A percentile compares a stretch with the other conserved stretches of the same genome.
Evolutionary conservation across 2,329 filamentous ascomycete species (phyloP).

Genomic region (Xylogone sp.): DNA sequence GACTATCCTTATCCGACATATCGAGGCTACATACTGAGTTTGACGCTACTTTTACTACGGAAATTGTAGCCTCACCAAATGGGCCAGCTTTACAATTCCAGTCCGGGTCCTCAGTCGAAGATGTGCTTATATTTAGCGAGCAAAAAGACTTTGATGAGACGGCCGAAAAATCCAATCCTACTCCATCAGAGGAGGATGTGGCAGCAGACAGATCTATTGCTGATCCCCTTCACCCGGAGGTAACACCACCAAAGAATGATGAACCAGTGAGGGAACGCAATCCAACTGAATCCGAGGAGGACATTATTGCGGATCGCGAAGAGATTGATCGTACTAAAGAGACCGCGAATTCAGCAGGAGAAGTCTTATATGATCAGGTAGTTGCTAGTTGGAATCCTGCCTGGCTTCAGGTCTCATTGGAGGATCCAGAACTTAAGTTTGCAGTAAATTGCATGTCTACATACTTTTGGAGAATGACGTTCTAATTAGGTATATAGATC

Average conservation of each 20-base stretch:
- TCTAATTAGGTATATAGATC: conserved; percentile 49
- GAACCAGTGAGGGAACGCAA: conserved; percentile 14
- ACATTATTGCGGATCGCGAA: conserved; percentile 23
- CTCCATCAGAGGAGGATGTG: conserved; percentile 23
- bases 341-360: conserved; percentile 6
- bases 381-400: conserved; percentile 44
- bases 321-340: conserved; percentile 8
- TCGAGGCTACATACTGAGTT: conserved; percentile 10
- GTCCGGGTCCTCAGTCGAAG: conserved; percentile 7
- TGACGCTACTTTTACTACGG: conserved; percentile 20
- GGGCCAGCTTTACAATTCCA: conserved; percentile 20
- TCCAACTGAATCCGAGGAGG: conserved; percentile 23
- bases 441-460: conserved; percentile 52
- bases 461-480: neutral
- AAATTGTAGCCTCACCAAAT: conserved; percentile 17
- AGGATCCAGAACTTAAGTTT: conserved; percentile 63
- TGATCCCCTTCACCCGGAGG: conserved; percentile 17
- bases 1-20: conserved; percentile 24
- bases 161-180: conserved; percentile 15
- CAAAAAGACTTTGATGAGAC: conserved; percentile 14
- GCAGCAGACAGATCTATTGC: conserved; percentile 19
- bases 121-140: conserved; percentile 11
- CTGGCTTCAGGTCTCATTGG: conserved; percentile 57
- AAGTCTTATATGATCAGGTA: conserved; percentile 21
- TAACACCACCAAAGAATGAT: conserved; percentile 7